Evolutionary conservation across 352 stramenopile species (phyloP).

Genomic region (Pythium dissotocum): DNA sequence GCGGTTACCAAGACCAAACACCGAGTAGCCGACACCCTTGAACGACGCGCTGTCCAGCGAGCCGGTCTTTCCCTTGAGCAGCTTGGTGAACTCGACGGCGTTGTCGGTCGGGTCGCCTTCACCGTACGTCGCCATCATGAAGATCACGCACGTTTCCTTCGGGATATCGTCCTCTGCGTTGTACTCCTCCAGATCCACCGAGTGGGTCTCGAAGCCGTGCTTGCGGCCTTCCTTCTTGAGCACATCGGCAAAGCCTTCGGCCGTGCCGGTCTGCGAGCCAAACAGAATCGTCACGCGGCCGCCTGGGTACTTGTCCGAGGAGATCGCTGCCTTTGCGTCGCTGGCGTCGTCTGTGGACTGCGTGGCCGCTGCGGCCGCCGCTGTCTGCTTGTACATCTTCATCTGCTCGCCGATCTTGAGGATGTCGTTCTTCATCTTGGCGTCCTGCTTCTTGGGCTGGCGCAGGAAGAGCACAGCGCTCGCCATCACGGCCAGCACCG

Average conservation of each 20-base stretch:
- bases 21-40: constrained; percentile 83
- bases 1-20: constrained; percentile 98
- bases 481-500: constrained; percentile 64
- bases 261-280: constrained; percentile 97
- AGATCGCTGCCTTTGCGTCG: neutral
- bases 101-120: constrained; percentile 99
- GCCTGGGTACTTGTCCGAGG: constrained; percentile 43
- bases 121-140: constrained; percentile 97
- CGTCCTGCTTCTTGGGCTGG: constrained; percentile 53
- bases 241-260: constrained; percentile 95
- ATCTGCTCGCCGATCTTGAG: constrained; percentile 76
- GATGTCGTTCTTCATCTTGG: constrained; percentile 61
- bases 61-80: constrained; percentile 77
- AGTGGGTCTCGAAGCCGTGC: constrained; percentile 83
- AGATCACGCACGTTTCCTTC: constrained; percentile 80
- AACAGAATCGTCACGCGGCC: constrained; percentile 93
- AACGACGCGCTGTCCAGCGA: constrained; percentile 37
- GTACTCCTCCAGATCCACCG: constrained; percentile 96
- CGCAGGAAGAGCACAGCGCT: constrained; percentile 64
- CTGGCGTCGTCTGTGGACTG: neutral
- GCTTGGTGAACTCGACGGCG: constrained; percentile 91
- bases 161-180: constrained; percentile 59
- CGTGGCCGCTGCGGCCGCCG: constrained; percentile 33
- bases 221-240: constrained; percentile 90
- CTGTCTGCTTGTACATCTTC: constrained; percentile 77